Conservation (phyloP, 2,329 filamentous ascomycete species). For the Colletotrichum sp. region DNA sequence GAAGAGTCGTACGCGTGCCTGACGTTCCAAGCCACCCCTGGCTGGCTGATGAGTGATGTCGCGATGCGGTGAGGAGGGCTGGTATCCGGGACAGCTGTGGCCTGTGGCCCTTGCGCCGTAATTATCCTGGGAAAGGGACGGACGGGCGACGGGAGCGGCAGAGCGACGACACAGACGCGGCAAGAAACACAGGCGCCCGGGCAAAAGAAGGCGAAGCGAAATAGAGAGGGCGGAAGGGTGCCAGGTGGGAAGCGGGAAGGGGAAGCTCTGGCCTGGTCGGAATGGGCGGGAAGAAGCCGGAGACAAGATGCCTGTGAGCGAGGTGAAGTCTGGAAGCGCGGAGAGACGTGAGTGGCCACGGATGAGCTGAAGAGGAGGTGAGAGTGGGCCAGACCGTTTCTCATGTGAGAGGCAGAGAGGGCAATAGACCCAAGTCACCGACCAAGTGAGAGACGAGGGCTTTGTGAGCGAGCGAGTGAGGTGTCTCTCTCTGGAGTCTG, state of each 20-base stretch:
- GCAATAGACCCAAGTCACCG: neutral
- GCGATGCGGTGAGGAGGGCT: conserved; percentile 20
- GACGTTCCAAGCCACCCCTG: neutral
- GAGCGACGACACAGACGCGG: neutral
- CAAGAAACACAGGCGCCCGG: neutral
- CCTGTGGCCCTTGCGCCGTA: neutral
- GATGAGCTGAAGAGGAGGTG: neutral
- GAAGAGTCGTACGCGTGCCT: neutral
- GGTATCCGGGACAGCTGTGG: neutral
- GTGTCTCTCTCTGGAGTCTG: neutral
- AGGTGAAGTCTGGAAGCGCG: neutral
- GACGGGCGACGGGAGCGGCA: neutral
- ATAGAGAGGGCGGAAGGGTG: neutral
- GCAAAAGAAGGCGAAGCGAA: neutral
- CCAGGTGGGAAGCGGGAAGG: neutral
- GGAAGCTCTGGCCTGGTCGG: neutral
- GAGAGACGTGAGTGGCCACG: neutral
- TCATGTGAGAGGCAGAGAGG: neutral
- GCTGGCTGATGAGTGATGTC: neutral
- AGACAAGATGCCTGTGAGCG: neutral
- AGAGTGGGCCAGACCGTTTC: neutral
- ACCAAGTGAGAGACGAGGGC: neutral
- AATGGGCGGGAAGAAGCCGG: conserved; percentile 20
- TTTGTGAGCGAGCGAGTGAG: neutral
- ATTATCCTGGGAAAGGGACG: neutral